These are phyloP conservation scores for Ustilago cynodontis DNA, from an alignment of 1,284 basidiomycete species.

Conservation along the genomic window DNA sequence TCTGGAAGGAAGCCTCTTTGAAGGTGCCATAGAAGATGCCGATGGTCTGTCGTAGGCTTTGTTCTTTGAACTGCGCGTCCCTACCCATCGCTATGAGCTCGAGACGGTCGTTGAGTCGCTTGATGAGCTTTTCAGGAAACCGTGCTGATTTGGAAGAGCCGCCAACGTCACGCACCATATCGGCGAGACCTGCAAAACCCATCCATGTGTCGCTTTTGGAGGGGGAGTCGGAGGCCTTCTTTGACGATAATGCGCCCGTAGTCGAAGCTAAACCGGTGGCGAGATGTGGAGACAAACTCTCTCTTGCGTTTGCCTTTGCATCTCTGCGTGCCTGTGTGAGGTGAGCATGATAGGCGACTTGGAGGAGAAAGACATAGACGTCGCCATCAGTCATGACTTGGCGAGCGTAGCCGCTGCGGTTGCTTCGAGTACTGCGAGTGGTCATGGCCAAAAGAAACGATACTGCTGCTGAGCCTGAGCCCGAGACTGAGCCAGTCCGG, in stretches of 20 bases:
- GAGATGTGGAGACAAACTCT: conserved; percentile 12
- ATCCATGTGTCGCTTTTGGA: conserved; percentile 57
- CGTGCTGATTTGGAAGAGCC: conserved; percentile 51
- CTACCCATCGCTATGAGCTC: conserved; percentile 67
- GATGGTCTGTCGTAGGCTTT: conserved; percentile 61
- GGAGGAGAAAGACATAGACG: conserved; percentile 66
- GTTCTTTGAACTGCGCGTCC: conserved; percentile 60
- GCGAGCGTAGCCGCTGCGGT: conserved; percentile 31
- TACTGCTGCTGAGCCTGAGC: too few species aligned
- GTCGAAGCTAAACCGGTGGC: conserved; percentile 10
- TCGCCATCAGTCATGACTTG: conserved; percentile 64
- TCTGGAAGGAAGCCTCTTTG: conserved; percentile 60
- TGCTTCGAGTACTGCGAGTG: conserved; percentile 57
- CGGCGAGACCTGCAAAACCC: conserved; percentile 56
- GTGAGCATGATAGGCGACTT: conserved; percentile 59
- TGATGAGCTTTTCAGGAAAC: conserved; percentile 68
- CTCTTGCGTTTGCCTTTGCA: conserved; percentile 42
- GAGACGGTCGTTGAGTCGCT: conserved; percentile 62
- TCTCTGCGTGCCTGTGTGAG: conserved; percentile 30
- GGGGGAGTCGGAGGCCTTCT: conserved; percentile 26
- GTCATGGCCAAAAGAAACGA: conserved; percentile 46
- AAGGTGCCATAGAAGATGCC: conserved; percentile 67
- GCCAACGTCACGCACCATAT: conserved; percentile 58
- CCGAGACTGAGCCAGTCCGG: background rate
- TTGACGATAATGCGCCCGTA: conserved; percentile 13